Evolutionary conservation across 2,329 filamentous ascomycete genomes (phyloP).

Genomic region (Phaeosphaeriaceae sp.): DNA sequence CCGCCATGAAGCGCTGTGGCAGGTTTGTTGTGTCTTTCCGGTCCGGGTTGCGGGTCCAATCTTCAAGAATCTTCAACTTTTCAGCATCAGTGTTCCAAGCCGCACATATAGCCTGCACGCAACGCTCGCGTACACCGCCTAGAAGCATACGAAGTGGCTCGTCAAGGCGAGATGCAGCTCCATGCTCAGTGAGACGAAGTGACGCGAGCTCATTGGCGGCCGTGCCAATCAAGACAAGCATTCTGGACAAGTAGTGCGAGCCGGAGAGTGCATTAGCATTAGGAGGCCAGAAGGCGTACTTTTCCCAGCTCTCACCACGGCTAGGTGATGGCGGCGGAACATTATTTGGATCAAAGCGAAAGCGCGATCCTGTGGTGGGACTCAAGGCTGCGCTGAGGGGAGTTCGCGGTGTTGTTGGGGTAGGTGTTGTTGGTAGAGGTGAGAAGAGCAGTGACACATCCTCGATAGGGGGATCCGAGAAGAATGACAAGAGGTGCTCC

Average conservation of each 20-base stretch:
- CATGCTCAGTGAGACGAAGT: constrained; percentile 69
- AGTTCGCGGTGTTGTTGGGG: constrained; percentile 65
- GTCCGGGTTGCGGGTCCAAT: constrained; percentile 87
- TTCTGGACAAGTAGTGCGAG: constrained; percentile 86
- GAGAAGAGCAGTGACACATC: constrained; percentile 89
- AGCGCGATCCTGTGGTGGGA: constrained; percentile 71
- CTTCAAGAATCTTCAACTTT: constrained; percentile 88
- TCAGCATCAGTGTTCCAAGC: constrained; percentile 95
- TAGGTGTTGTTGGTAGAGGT: constrained; percentile 74
- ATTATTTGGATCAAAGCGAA: constrained; percentile 80
- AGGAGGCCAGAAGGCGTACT: constrained; percentile 93
- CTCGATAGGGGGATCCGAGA: constrained; percentile 85
- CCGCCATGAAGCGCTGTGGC: constrained; percentile 83
- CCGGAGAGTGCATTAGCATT: constrained; percentile 90
- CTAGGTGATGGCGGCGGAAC: constrained; percentile 76
- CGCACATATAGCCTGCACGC: constrained; percentile 82
- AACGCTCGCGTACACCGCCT: constrained; percentile 80
- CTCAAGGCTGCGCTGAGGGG: constrained; percentile 62
- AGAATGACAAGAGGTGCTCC: constrained; percentile 80
- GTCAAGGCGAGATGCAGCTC: constrained; percentile 57
- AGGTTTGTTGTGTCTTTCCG: constrained; percentile 88
- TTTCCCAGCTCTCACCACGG: constrained; percentile 89
- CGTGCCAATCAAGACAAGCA: constrained; percentile 82
- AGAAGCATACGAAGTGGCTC: constrained; percentile 81
- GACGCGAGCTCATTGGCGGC: constrained; percentile 86